phyloP scores from a whole-genome alignment of 1,139 yeast species.

The Suhomyces terraborum region DNA sequence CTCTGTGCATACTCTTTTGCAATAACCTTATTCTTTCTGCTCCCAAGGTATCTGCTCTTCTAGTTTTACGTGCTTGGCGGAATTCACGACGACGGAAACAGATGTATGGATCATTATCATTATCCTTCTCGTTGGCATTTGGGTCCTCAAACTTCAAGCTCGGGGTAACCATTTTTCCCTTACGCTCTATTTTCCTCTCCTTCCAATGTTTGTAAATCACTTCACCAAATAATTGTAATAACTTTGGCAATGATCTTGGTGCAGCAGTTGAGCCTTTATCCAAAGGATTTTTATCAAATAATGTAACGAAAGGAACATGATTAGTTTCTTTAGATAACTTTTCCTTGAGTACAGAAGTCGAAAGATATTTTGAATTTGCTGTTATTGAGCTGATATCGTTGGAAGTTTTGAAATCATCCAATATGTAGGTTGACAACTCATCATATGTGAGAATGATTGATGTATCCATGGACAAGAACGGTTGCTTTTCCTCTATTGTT shows the following conservation, averaged over 20 bases:
- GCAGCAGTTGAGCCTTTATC: constrained; percentile 22
- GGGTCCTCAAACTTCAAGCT: constrained; percentile 82
- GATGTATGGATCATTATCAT: constrained; percentile 90
- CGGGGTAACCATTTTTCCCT: constrained; percentile 76
- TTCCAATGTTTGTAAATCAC: constrained; percentile 83
- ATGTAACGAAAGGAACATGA: constrained; percentile 44
- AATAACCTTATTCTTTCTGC: constrained; percentile 79
- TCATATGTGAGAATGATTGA: constrained; percentile 68
- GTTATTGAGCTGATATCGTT: constrained; percentile 36
- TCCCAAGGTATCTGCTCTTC: constrained; percentile 90
- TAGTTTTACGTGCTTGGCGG: constrained; percentile 92
- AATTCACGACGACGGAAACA: constrained; percentile 96
- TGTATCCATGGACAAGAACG: constrained; percentile 85
- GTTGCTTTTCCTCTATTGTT: constrained; percentile 77
- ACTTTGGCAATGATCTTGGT: constrained; percentile 49
- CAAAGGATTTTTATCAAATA: constrained; percentile 52
- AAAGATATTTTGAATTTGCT: constrained; percentile 36
- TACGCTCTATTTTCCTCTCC: constrained; percentile 64
- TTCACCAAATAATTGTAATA: constrained; percentile 67
- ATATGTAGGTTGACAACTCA: constrained; percentile 58
- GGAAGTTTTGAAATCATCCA: constrained; percentile 38
- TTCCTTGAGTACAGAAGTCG: constrained; percentile 43
- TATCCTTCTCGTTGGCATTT: constrained; percentile 72
- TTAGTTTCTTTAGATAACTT: constrained; percentile 42
- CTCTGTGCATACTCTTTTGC: constrained; percentile 75